Percentiles rank a stretch among this genome's conserved stretches.
Evolutionary conservation across 495 filamentous ascomycete species (phyloP).

Genomic region (Hypoxylon crocopeplum): DNA sequence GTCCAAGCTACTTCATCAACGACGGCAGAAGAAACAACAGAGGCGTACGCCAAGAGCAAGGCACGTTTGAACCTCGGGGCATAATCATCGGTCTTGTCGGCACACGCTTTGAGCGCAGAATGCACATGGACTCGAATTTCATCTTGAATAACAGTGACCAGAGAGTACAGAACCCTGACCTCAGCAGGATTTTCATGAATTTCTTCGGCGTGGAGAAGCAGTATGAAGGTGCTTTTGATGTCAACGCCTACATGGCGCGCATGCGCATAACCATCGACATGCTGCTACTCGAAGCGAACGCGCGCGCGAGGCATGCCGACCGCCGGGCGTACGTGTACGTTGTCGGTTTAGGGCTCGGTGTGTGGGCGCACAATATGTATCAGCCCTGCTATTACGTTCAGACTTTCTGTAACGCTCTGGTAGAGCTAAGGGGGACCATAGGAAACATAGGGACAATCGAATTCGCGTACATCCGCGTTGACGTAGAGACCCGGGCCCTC

Average conservation of each 20-base stretch:
- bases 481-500: background rate
- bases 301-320: constrained; percentile 29
- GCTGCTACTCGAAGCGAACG: constrained; percentile 41
- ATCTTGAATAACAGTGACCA: background rate
- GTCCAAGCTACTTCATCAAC: constrained; percentile 40
- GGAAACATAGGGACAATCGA: constrained; percentile 26
- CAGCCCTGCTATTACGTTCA: constrained; percentile 35
- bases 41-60: background rate
- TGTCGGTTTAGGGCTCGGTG: constrained; percentile 49
- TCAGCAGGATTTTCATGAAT: constrained; percentile 24
- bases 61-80: constrained; percentile 30
- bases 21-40: constrained; percentile 28
- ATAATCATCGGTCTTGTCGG: constrained; percentile 42
- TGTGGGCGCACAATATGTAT: constrained; percentile 31
- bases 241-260: constrained; percentile 34
- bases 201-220: constrained; percentile 16
- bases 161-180: constrained; percentile 24
- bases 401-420: constrained; percentile 27
- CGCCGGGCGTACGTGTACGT: constrained; percentile 42
- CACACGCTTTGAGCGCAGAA: constrained; percentile 32
- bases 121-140: constrained; percentile 32
- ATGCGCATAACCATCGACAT: constrained; percentile 40
- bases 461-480: constrained; percentile 15
- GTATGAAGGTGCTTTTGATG: constrained; percentile 11
- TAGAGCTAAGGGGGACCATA: background rate